Evolutionary conservation across 345 rosid genomes (phyloP), one percentile per base, ranked within the genome.

Genomic region (Firmiana major): DNA sequence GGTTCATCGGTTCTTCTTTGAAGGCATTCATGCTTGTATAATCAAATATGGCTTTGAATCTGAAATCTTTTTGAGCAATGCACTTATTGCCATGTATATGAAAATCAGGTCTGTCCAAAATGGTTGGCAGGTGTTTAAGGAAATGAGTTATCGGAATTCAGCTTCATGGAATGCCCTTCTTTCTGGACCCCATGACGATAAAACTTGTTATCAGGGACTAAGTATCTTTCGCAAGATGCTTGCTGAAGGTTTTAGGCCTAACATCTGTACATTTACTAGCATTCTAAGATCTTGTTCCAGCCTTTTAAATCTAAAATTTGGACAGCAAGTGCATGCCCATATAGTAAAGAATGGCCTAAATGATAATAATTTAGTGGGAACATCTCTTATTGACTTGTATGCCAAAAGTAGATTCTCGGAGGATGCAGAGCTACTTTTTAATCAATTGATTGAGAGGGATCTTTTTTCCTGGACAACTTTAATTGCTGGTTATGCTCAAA

Each of bases 11-110:
- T 75, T 8, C 62, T 80, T 60, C 51, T 84, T 88, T 71, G 70
- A 72, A 81, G 76, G 86, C 42, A 73, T 87, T 43, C 92, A 89
- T 81, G 86, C 83, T 36, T 81, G 71, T 66, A 70, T 85, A 38
- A 55, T 60, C 45, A 88, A 88, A 82, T 63, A 71, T 40, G 91
- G 88, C 36, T 71, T 77, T 71, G 85, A 75, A 60, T 80, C 68
- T 67, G 86, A 84, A 55, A 78, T 4, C 36, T 21, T 75, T 31
- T 78, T 85, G 40, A 63, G 81, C 75, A 88, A 84, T 84, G 83
- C 88, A 9, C 65, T 86, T 77, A 69, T 85, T 66, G 78, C 73
- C 53, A 87, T 87, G 90, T 84, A 87, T 79, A 82, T 82, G 88
- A 77, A 80, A 78, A 70, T 15, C 75, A 79, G 85, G 43, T 58